A percentile compares a stretch with the other conserved stretches of the same genome.
Evolutionary conservation across 805 yeast genomes (phyloP).

Genomic region (Lachancea waltii): DNA sequence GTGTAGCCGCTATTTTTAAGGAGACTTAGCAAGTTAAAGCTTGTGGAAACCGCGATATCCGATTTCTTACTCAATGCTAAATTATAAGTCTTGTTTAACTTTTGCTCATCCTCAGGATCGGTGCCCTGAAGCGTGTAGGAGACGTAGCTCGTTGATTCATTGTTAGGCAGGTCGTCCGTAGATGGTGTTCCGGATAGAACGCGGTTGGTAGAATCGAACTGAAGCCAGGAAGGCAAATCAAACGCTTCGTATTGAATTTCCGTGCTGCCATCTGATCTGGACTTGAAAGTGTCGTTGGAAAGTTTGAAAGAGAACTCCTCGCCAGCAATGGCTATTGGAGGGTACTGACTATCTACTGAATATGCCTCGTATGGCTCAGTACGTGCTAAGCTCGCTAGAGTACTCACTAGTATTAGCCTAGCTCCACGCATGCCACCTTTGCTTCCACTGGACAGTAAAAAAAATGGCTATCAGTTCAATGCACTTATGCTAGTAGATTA

Average conservation of each 20-base stretch:
- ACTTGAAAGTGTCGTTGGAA: slow-evolving; percentile 61
- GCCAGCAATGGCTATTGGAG: slow-evolving; percentile 76
- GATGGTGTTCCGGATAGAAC: slow-evolving; percentile 66
- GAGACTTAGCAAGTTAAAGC: slow-evolving; percentile 38
- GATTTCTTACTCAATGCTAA: slow-evolving; percentile 46
- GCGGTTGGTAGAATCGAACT: slow-evolving; percentile 55
- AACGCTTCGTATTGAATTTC: slow-evolving; percentile 49
- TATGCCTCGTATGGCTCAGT: slow-evolving; percentile 30
- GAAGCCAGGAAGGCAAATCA: slow-evolving; percentile 71
- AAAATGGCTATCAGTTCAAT: not conserved
- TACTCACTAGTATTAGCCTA: slow-evolving; percentile 4
- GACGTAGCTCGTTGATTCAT: slow-evolving; percentile 41
- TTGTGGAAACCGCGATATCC: slow-evolving; percentile 34
- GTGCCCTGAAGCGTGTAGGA: slow-evolving; percentile 54
- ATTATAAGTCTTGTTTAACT: slow-evolving; percentile 44
- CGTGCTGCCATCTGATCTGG: slow-evolving; percentile 35
- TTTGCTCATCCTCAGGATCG: slow-evolving; percentile 46
- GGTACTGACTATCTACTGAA: slow-evolving; percentile 57
- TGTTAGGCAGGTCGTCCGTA: slow-evolving; percentile 17
- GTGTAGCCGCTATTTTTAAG: slow-evolving; percentile 64
- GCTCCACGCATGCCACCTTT: slow-evolving; percentile 3
- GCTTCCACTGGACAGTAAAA: not conserved
- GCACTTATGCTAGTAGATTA: too few relatives aligned
- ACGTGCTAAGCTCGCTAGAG: slow-evolving; percentile 1
- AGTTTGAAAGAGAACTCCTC: slow-evolving; percentile 57